phyloP scores from a whole-genome alignment of 2,329 filamentous ascomycete genomes.

The Ophiostoma populinum region DNA sequence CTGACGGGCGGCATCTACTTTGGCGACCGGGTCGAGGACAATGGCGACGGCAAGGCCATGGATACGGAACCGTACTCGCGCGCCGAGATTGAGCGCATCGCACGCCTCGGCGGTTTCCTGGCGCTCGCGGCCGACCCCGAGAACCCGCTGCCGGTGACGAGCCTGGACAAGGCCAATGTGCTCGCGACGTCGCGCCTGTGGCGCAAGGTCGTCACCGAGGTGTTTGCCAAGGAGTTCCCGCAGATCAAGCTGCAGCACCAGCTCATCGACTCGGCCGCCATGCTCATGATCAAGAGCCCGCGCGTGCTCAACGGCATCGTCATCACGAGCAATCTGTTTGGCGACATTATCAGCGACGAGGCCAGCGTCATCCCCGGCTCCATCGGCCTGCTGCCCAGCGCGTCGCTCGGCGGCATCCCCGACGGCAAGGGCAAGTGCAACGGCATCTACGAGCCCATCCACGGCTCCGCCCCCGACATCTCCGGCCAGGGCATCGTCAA shows the following conservation, averaged over 20 bases:
- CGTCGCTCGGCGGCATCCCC: slow-evolving; percentile 70
- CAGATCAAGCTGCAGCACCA: slow-evolving; percentile 72
- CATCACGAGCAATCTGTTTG: slow-evolving; percentile 86
- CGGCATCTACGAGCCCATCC: slow-evolving; percentile 95
- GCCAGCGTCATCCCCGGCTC: slow-evolving; percentile 86
- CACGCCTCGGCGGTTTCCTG: slow-evolving; percentile 62
- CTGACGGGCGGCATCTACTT: slow-evolving; percentile 92
- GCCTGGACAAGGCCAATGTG: slow-evolving; percentile 91
- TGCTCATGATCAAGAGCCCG: slow-evolving; percentile 95
- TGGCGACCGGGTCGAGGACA: slow-evolving; percentile 67
- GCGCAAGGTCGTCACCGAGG: slow-evolving; percentile 71
- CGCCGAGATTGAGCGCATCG: slow-evolving; percentile 74
- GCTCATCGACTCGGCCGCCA: slow-evolving; percentile 89
- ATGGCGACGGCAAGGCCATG: slow-evolving; percentile 55
- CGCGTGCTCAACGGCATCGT: slow-evolving; percentile 75
- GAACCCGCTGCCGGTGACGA: slow-evolving; percentile 57
- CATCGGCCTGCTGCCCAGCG: slow-evolving; percentile 74
- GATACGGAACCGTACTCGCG: slow-evolving; percentile 81
- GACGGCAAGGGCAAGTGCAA: slow-evolving; percentile 74
- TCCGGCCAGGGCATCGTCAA: slow-evolving; percentile 83
- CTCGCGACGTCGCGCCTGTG: slow-evolving; percentile 79
- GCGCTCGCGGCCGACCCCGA: slow-evolving; percentile 55
- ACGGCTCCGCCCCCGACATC: slow-evolving; percentile 88
- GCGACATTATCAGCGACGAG: slow-evolving; percentile 92
- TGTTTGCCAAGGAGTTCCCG: slow-evolving; percentile 79